These are phyloP conservation scores for Kazachstania africana DNA, from an alignment of 805 yeast species.

Conservation along the genomic window DNA sequence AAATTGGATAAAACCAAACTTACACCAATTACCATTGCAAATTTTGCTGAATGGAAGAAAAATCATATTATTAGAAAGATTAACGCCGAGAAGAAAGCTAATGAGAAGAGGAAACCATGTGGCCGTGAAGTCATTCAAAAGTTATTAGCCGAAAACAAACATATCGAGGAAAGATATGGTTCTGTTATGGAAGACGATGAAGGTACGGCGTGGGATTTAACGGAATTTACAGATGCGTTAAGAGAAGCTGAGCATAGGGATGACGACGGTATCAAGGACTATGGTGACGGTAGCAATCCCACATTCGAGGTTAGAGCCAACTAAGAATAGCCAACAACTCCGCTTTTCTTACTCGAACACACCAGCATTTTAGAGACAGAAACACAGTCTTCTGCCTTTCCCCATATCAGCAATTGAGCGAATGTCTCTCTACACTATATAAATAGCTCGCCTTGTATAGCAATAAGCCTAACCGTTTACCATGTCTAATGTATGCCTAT, in stretches of 20 bases:
- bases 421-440: too few species aligned
- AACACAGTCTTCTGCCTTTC: too few species aligned
- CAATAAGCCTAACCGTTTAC: too few species aligned
- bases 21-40: constrained; percentile 78
- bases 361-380: too few species aligned
- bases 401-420: too few species aligned
- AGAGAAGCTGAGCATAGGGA: constrained; percentile 26
- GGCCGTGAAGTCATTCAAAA: constrained; percentile 62
- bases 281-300: constrained; percentile 53
- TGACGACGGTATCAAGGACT: constrained; percentile 45
- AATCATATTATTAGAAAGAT: constrained; percentile 51
- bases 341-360: too few species aligned
- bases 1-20: constrained; percentile 57
- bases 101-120: constrained; percentile 38
- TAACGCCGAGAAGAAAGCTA: constrained; percentile 29
- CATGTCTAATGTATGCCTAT: too few species aligned
- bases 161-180: constrained; percentile 36
- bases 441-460: too few species aligned
- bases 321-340: background rate
- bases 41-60: constrained; percentile 75
- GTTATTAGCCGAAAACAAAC: constrained; percentile 45
- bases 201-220: constrained; percentile 33
- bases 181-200: constrained; percentile 26
- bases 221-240: constrained; percentile 30
- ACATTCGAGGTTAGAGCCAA: constrained; percentile 21